Evolutionary conservation across 371 early-diverging fungal genomes (phyloP).

Genomic region (Chytridiales sp.): DNA sequence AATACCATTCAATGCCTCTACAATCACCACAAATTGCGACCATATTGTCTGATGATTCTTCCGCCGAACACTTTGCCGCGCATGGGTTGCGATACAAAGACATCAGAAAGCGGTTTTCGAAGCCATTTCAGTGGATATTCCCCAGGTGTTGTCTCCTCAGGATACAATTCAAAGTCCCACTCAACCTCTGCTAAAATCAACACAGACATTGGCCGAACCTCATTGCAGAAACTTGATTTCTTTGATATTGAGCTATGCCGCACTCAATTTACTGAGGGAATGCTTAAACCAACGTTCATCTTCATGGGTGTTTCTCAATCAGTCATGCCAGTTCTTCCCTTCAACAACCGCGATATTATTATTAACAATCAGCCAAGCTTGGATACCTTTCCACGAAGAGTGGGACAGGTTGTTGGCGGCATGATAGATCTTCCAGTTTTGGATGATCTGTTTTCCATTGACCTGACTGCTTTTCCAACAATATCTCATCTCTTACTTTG

Average conservation of each 20-base stretch:
- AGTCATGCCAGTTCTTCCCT: not conserved
- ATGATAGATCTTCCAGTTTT: constrained; percentile 31
- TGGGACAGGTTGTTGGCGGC: constrained; percentile 34
- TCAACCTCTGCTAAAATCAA: not conserved
- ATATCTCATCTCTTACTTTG: constrained; percentile 29
- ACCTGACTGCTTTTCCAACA: constrained; percentile 29
- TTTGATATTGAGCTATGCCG: constrained; percentile 24
- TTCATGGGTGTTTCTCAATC: not conserved
- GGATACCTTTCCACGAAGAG: constrained; percentile 4
- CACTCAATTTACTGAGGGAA: constrained; percentile 16
- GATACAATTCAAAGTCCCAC: not conserved
- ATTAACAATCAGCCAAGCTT: not conserved
- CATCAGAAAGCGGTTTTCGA: constrained; percentile 26
- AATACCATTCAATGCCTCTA: constrained; percentile 53
- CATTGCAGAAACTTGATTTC: constrained; percentile 6
- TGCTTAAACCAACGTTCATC: constrained; percentile 1
- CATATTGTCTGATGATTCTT: constrained; percentile 61
- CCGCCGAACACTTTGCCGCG: constrained; percentile 66
- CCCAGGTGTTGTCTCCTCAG: constrained; percentile 16
- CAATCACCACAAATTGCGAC: constrained; percentile 59
- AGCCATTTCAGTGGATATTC: constrained; percentile 26
- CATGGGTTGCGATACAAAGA: constrained; percentile 15
- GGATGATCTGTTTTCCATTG: constrained; percentile 25
- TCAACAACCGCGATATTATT: not conserved
- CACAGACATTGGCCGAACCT: not conserved